Percentiles rank a stretch among this genome's conserved stretches.
phyloP scores from a whole-genome alignment of 352 stramenopile species.

The Phytophthora constricta region DNA sequence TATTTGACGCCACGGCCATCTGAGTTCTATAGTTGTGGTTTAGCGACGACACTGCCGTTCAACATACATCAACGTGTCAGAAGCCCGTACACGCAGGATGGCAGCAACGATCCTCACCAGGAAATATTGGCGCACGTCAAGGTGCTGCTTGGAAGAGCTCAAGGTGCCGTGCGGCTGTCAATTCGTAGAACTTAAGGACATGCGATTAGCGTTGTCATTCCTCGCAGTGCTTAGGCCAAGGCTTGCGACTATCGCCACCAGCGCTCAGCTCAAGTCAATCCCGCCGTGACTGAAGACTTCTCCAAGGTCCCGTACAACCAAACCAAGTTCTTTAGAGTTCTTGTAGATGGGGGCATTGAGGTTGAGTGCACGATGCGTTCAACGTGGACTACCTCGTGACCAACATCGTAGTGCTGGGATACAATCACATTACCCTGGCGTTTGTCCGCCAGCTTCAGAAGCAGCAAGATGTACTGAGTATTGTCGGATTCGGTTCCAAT shows the following conservation, averaged over 20 bases:
- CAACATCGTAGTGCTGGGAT: conserved; percentile 75
- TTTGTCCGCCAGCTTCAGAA: conserved; percentile 69
- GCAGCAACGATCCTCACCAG: conserved; percentile 50
- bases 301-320: conserved; percentile 75
- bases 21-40: too few species aligned
- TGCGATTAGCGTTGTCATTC: conserved; percentile 80
- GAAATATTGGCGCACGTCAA: conserved; percentile 78
- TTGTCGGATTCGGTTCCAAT: conserved; percentile 77
- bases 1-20: too few species aligned
- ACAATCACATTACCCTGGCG: conserved; percentile 72
- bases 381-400: conserved; percentile 81
- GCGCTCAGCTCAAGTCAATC: conserved; percentile 62
- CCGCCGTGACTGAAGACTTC: conserved; percentile 79
- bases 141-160: conserved; percentile 60
- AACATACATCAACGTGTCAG: too few species aligned
- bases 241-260: conserved; percentile 53
- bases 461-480: conserved; percentile 71
- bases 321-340: conserved; percentile 79
- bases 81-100: conserved; percentile 80
- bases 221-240: conserved; percentile 36
- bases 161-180: conserved; percentile 79
- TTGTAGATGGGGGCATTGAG: conserved; percentile 71
- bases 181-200: conserved; percentile 85
- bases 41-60: too few species aligned
- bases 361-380: conserved; percentile 85